Conservation (phyloP, 306 rosid species). For the Lablab purpureus region DNA sequence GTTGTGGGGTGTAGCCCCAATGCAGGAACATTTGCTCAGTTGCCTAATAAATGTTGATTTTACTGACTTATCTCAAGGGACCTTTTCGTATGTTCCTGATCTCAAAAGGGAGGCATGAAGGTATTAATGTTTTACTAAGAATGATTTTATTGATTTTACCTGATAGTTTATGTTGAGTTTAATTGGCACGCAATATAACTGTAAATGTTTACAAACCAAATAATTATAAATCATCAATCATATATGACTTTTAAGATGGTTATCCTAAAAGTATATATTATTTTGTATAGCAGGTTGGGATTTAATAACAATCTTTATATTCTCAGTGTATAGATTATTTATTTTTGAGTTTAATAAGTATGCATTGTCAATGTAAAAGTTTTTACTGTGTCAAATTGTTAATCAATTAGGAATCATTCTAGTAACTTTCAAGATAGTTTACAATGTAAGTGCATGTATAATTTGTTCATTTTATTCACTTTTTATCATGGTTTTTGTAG, state of each 20-base stretch:
- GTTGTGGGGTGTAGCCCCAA: conserved; percentile 88
- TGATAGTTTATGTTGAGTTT: background rate
- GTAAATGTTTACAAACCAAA: background rate
- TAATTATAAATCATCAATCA: background rate
- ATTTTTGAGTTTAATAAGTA: background rate
- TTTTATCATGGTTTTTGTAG: conserved; percentile 35
- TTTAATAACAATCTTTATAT: background rate
- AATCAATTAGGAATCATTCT: background rate
- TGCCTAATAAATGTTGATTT: conserved; percentile 73
- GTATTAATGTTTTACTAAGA: conserved; percentile 29
- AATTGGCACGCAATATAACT: background rate
- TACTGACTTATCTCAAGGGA: conserved; percentile 15
- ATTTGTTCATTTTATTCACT: conserved; percentile 7
- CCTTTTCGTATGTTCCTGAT: conserved; percentile 34
- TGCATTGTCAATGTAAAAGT: background rate
- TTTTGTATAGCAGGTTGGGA: background rate
- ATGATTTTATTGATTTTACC: conserved; percentile 5
- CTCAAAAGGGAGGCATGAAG: conserved; percentile 41
- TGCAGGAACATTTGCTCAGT: conserved; percentile 76
- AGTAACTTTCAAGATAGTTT: background rate
- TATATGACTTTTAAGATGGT: background rate
- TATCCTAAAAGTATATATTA: background rate
- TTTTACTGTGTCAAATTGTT: background rate
- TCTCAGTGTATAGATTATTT: background rate
- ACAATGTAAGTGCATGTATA: background rate